Conservation (phyloP, 352 stramenopile species). For the Lagenidium giganteum region DNA sequence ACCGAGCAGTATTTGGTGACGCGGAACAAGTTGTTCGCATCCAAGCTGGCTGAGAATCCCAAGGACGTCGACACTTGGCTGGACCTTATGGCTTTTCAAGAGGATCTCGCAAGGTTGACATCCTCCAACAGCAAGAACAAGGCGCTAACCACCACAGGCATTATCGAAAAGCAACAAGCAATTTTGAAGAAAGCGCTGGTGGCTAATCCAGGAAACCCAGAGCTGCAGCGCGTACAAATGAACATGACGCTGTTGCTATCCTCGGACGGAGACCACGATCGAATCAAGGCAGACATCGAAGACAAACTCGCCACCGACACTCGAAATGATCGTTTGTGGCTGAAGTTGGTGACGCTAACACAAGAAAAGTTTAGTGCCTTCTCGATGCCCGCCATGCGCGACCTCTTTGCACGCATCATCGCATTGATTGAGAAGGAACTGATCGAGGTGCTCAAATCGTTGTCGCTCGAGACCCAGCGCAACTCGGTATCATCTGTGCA, state of each 20-base stretch:
- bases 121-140: constrained; percentile 20
- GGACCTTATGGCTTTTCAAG: constrained; percentile 71
- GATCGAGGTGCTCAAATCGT: constrained; percentile 3
- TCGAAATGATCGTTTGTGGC: constrained; percentile 49
- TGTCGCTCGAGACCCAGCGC: too few relatives aligned
- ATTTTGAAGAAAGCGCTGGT: constrained; percentile 52
- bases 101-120: constrained; percentile 6
- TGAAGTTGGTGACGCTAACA: constrained; percentile 34
- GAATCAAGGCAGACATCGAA: constrained; percentile 33
- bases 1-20: constrained; percentile 59
- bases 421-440: constrained; percentile 35
- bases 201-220: constrained; percentile 37
- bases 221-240: constrained; percentile 41
- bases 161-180: constrained; percentile 60
- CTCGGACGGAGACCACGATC: constrained; percentile 23
- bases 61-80: constrained; percentile 49
- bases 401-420: constrained; percentile 66
- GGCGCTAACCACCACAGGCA: constrained; percentile 16
- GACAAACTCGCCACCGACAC: constrained; percentile 38
- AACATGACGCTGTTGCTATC: constrained; percentile 35
- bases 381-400: constrained; percentile 54
- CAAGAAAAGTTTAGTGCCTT: constrained; percentile 73
- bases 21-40: constrained; percentile 45
- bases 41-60: constrained; percentile 28
- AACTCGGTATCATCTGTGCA: constrained; percentile 14